Conservation (phyloP, 257 asterid species). For the Fraxinus excelsior region DNA sequence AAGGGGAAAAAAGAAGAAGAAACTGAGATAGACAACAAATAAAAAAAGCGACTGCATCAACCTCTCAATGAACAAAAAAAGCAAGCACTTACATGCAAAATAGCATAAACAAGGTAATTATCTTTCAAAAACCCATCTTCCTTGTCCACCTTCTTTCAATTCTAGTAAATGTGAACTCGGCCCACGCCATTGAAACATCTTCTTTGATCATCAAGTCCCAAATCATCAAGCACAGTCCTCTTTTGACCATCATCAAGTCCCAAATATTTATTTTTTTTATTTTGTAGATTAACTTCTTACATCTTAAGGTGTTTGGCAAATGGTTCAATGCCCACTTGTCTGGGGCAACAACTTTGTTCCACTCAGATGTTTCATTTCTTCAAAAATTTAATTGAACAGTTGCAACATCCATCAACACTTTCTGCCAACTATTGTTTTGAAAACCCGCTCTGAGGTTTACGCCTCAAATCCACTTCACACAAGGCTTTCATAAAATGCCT, state of each 20-base stretch:
- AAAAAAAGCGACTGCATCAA: background rate
- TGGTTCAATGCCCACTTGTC: background rate
- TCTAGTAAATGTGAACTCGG: background rate
- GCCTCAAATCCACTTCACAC: background rate
- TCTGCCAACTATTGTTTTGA: background rate
- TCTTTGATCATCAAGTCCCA: background rate
- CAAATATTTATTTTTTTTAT: background rate
- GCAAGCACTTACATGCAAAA: background rate
- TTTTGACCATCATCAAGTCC: background rate
- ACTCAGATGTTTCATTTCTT: background rate
- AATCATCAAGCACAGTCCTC: background rate
- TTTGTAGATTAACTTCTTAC: background rate
- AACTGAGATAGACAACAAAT: background rate
- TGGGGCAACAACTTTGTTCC: conserved; percentile 1
- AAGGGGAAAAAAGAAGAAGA: conserved; percentile 8
- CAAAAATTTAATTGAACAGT: background rate
- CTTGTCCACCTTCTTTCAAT: background rate
- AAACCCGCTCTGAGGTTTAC: background rate
- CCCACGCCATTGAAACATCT: background rate
- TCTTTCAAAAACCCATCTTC: background rate
- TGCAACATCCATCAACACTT: background rate
- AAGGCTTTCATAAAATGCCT: background rate
- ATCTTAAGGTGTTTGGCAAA: background rate
- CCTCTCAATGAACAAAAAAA: background rate
- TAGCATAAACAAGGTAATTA: background rate